A percentile compares a stretch with the other conserved stretches of the same genome.
phyloP scores from a whole-genome alignment of 345 rosid species.

The Dipteronia sinensis region DNA sequence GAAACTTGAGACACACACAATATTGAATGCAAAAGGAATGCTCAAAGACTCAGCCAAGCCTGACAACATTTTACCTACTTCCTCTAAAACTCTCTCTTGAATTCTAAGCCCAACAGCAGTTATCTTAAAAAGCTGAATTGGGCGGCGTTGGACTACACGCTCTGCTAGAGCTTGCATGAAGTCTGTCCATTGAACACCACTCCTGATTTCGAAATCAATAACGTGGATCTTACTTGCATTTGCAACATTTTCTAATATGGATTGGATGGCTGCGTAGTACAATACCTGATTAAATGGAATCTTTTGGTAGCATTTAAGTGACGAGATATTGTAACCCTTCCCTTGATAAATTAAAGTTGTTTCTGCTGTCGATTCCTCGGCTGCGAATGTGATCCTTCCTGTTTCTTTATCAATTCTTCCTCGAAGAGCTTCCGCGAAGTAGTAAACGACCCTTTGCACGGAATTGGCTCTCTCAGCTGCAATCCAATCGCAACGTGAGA shows the following conservation, averaged over 20 bases:
- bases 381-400: slow-evolving; percentile 19
- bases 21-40: slow-evolving; percentile 38
- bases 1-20: slow-evolving; percentile 23
- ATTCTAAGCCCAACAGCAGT: slow-evolving; percentile 35
- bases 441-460: slow-evolving; percentile 43
- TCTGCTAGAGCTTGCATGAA: slow-evolving; percentile 50
- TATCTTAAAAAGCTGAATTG: slow-evolving; percentile 38
- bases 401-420: slow-evolving; percentile 39
- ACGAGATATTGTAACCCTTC: slow-evolving; percentile 9
- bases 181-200: slow-evolving; percentile 56
- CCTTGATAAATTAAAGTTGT: slow-evolving; percentile 8
- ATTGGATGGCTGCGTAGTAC: slow-evolving; percentile 45
- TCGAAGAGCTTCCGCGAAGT: slow-evolving; percentile 49
- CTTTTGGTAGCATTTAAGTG: slow-evolving; percentile 21
- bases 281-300: slow-evolving; percentile 42
- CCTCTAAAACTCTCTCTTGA: slow-evolving; percentile 19
- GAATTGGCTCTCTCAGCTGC: slow-evolving; percentile 44
- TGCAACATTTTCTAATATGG: slow-evolving; percentile 39
- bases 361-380: background rate
- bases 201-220: slow-evolving; percentile 53
- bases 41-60: slow-evolving; percentile 46
- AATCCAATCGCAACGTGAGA: slow-evolving; percentile 48
- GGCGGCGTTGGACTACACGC: slow-evolving; percentile 13
- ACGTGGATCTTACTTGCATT: slow-evolving; percentile 43
- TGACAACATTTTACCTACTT: slow-evolving; percentile 38